Percentiles rank a stretch among this genome's conserved stretches.
phyloP scores from a whole-genome alignment of 768 basidiomycete species.

The Plicaturopsis crispa region DNA sequence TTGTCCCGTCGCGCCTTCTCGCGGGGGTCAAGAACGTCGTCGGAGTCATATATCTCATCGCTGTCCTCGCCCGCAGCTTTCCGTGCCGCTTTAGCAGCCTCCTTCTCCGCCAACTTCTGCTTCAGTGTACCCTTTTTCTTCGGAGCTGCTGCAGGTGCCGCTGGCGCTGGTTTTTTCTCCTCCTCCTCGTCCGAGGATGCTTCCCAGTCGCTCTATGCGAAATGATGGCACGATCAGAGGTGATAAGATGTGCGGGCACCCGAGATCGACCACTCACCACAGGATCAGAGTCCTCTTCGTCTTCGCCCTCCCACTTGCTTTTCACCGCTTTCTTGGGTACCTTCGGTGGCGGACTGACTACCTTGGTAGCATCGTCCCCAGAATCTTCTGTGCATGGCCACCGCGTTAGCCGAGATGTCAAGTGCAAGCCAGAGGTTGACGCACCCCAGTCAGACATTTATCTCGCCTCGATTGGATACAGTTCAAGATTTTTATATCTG shows the following conservation, averaged over 20 bases:
- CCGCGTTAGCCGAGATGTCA: conserved; percentile 14
- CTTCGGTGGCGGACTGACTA: conserved; percentile 17
- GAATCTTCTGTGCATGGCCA: conserved; percentile 25
- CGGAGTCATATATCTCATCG: conserved; percentile 52
- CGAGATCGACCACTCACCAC: conserved; percentile 45
- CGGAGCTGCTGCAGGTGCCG: conserved; percentile 51
- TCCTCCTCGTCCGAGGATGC: conserved; percentile 72
- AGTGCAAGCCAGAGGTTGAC: neutral
- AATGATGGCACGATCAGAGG: conserved; percentile 6
- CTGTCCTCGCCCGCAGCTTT: conserved; percentile 33
- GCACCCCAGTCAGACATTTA: conserved; percentile 44
- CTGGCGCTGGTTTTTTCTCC: conserved; percentile 35
- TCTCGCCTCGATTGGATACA: neutral
- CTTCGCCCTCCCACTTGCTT: conserved; percentile 86
- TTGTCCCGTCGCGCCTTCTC: conserved; percentile 72
- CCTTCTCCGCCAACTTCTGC: conserved; percentile 88
- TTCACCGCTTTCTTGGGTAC: conserved; percentile 27
- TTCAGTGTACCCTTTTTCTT: conserved; percentile 94
- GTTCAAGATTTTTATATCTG: too few species aligned
- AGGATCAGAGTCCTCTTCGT: conserved; percentile 74
- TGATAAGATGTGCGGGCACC: neutral
- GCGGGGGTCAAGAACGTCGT: conserved; percentile 70
- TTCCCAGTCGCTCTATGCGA: conserved; percentile 93
- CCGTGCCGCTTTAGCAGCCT: conserved; percentile 57
- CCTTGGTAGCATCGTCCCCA: conserved; percentile 26